A percentile compares a stretch with the other conserved stretches of the same genome.
Conservation (phyloP, 768 basidiomycete genomes). For the Clathrus columnatus region DNA sequence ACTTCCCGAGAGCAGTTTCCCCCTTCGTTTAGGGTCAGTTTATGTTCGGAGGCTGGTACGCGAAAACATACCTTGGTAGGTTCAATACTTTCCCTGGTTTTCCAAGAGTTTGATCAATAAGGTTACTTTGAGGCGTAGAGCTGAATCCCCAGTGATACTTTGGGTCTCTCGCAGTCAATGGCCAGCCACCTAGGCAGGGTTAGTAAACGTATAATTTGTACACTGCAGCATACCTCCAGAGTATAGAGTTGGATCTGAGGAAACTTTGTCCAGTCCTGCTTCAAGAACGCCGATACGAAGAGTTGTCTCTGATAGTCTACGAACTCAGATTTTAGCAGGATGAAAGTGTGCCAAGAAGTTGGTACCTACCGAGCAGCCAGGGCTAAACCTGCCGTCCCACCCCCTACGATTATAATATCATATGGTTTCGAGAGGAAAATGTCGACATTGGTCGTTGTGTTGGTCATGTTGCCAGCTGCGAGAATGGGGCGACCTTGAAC, state of each 20-base stretch:
- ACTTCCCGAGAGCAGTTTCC: background rate
- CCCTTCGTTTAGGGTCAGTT: background rate
- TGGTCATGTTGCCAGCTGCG: background rate
- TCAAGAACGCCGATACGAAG: background rate
- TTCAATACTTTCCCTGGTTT: background rate
- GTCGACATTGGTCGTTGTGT: background rate
- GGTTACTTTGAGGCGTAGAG: background rate
- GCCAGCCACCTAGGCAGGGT: background rate
- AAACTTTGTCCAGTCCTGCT: background rate
- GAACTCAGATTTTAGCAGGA: no score
- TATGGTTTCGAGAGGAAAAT: background rate
- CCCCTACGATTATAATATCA: background rate
- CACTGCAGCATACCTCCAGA: background rate
- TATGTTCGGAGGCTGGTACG: background rate
- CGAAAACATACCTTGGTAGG: background rate
- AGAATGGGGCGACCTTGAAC: no score
- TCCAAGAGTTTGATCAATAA: background rate
- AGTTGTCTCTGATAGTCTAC: background rate
- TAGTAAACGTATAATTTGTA: no score
- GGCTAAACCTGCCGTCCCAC: background rate
- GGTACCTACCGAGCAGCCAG: background rate
- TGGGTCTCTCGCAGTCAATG: background rate
- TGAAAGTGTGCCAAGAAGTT: background rate
- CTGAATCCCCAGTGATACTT: background rate
- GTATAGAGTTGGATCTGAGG: background rate